Conservation (phyloP, 73 alveolate genomes). For the Tetrahymena thermophila region DNA sequence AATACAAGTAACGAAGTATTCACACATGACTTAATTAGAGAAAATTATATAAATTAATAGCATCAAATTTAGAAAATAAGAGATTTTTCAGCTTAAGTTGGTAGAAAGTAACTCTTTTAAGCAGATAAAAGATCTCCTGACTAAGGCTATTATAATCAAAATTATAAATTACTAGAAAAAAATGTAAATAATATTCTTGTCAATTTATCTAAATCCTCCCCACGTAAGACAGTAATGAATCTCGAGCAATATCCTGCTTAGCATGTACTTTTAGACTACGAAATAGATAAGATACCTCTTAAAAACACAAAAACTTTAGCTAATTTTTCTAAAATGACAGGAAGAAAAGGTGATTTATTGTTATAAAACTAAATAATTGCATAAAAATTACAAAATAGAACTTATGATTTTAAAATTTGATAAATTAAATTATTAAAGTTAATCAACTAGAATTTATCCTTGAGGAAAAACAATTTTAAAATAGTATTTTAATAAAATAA, state of each 20-base stretch:
- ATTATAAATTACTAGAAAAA: background rate
- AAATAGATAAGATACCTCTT: background rate
- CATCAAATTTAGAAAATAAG: background rate
- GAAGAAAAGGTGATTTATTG: background rate
- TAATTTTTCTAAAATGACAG: background rate
- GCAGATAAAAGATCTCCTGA: background rate
- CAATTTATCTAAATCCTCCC: background rate
- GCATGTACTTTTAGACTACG: background rate
- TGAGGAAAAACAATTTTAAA: too few species aligned
- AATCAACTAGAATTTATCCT: too few species aligned
- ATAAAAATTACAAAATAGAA: background rate
- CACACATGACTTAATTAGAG: background rate
- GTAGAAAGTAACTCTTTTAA: background rate
- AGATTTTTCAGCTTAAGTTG: background rate
- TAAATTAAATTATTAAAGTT: background rate
- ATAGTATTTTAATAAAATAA: too few species aligned
- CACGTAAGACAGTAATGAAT: background rate
- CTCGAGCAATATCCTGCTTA: background rate
- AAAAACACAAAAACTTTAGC: background rate
- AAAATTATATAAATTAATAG: background rate
- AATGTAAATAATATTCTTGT: background rate
- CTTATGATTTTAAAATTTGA: background rate
- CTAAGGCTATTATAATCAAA: background rate
- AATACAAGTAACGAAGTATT: background rate
- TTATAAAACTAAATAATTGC: background rate